A percentile compares a stretch with the other conserved stretches of the same genome.
phyloP scores from a whole-genome alignment of 2,329 filamentous ascomycete genomes.

The Sporothrix dimorphospora region DNA sequence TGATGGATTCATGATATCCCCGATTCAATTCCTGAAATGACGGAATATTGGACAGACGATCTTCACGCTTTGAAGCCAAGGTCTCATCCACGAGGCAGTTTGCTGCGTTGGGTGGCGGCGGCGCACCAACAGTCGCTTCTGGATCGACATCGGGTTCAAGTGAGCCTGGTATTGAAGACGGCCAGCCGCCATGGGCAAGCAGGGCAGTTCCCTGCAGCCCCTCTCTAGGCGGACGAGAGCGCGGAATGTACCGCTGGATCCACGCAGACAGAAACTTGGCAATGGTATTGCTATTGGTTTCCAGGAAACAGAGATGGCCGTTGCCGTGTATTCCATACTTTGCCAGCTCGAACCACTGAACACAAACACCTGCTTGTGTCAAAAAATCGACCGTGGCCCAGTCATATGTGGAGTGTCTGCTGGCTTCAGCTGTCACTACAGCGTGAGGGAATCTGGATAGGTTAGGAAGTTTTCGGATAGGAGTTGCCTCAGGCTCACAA shows the following conservation, averaged over 20 bases:
- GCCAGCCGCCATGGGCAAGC: not conserved
- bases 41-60: not conserved
- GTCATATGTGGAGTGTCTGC: constrained; percentile 58
- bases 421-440: constrained; percentile 56
- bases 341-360: constrained; percentile 50
- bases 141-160: not conserved
- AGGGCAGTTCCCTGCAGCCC: not conserved
- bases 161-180: not conserved
- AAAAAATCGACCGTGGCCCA: constrained; percentile 58
- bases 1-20: constrained; percentile 18
- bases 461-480: constrained; percentile 49
- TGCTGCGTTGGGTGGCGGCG: not conserved
- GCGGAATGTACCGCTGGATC: constrained; percentile 17
- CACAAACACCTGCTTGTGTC: constrained; percentile 53
- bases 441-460: constrained; percentile 52
- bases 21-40: constrained; percentile 9
- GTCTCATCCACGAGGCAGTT: not conserved
- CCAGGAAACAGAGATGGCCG: constrained; percentile 58
- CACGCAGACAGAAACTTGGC: constrained; percentile 36
- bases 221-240: not conserved
- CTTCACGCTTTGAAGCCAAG: not conserved
- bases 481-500: not conserved
- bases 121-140: not conserved
- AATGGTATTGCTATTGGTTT: constrained; percentile 54
- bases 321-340: constrained; percentile 54